These are phyloP conservation scores for Pseudocercospora eumusae DNA, from an alignment of 2,329 filamentous ascomycete species.

Conservation along the genomic window DNA sequence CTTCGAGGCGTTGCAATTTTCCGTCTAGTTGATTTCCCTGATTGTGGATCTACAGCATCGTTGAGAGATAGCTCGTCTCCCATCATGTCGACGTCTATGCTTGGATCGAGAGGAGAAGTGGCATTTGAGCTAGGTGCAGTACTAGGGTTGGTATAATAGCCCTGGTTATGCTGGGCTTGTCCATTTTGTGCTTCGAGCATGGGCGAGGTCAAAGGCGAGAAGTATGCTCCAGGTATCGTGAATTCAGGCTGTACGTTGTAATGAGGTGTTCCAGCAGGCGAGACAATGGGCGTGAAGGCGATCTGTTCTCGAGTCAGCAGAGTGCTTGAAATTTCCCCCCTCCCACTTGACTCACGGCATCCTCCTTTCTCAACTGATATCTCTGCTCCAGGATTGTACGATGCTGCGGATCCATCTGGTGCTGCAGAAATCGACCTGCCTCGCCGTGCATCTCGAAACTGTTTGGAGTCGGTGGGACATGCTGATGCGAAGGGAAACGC, in stretches of 20 bases:
- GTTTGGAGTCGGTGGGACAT: slow-evolving; percentile 75
- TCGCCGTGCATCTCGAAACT: slow-evolving; percentile 73
- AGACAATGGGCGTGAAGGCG: slow-evolving; percentile 74
- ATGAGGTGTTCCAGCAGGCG: slow-evolving; percentile 79
- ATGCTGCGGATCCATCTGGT: slow-evolving; percentile 54
- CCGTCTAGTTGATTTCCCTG: slow-evolving; percentile 49
- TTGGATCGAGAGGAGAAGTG: slow-evolving; percentile 49
- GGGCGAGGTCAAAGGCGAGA: slow-evolving; percentile 80
- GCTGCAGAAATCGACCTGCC: slow-evolving; percentile 58
- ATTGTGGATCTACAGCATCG: slow-evolving; percentile 42
- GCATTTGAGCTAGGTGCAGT: slow-evolving; percentile 55
- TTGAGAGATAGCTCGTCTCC: slow-evolving; percentile 38
- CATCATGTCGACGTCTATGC: slow-evolving; percentile 47
- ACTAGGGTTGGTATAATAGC: slow-evolving; percentile 54
- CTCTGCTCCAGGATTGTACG: slow-evolving; percentile 65
- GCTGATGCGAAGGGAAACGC: slow-evolving; percentile 52
- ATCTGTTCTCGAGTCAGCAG: slow-evolving; percentile 29
- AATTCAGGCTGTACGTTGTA: slow-evolving; percentile 61
- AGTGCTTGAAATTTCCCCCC: slow-evolving; percentile 20
- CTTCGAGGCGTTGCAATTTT: slow-evolving; percentile 53
- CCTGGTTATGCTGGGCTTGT: slow-evolving; percentile 45
- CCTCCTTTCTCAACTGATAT: slow-evolving; percentile 67
- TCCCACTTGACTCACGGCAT: slow-evolving; percentile 60
- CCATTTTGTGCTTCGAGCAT: slow-evolving; percentile 70
- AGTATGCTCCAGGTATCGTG: slow-evolving; percentile 70